These are phyloP conservation scores for Chaetomium sp. DNA, from an alignment of 2,329 filamentous ascomycete genomes.

Conservation along the genomic window DNA sequence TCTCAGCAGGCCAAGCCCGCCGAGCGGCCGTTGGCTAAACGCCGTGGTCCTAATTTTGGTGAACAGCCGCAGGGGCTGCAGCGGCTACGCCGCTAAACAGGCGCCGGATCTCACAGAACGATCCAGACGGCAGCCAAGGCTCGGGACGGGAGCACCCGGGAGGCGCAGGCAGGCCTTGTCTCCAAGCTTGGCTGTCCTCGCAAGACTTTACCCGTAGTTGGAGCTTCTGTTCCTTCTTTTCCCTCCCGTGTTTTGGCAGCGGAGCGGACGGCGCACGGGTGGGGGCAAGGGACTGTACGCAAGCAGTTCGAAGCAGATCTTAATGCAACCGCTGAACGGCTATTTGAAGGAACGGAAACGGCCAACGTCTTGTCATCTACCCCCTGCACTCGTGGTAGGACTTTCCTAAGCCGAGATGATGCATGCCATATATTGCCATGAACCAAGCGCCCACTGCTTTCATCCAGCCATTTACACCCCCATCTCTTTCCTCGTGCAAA, in stretches of 20 bases:
- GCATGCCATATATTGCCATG: background rate
- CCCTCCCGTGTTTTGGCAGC: background rate
- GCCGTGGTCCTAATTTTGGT: background rate
- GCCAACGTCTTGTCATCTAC: background rate
- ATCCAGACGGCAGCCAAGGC: background rate
- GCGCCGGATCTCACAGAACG: background rate
- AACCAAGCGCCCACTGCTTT: too few relatives aligned
- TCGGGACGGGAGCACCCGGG: constrained; percentile 12
- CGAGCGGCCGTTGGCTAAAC: background rate
- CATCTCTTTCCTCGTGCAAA: background rate
- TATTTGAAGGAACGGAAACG: too few relatives aligned
- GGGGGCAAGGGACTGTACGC: background rate
- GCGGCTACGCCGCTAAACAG: constrained; percentile 1
- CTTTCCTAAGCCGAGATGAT: background rate
- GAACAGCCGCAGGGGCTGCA: background rate
- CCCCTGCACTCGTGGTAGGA: background rate
- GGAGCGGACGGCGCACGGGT: background rate
- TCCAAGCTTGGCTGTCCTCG: background rate
- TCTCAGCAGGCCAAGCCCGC: background rate
- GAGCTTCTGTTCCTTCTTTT: background rate
- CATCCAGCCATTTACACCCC: background rate
- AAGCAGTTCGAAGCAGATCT: too few relatives aligned
- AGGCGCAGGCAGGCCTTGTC: background rate
- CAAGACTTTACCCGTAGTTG: background rate
- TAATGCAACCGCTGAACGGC: background rate